Evolutionary conservation across 2,329 filamentous ascomycete species (phyloP).

Genomic region (Diplodia mutila): DNA sequence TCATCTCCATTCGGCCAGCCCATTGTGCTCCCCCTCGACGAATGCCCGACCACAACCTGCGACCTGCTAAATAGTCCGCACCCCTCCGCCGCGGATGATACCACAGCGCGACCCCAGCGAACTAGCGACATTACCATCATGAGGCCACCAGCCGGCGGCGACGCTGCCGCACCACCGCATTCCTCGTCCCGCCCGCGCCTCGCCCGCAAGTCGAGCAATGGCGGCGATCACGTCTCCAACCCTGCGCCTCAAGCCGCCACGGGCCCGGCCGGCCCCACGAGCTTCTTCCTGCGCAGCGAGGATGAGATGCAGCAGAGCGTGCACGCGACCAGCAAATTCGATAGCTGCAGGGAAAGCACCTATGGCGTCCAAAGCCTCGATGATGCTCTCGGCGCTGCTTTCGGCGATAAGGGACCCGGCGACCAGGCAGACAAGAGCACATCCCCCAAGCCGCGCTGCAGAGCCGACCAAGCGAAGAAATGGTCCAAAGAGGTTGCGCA

Average conservation of each 20-base stretch:
- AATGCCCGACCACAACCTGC: constrained; percentile 18
- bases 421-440: constrained; percentile 28
- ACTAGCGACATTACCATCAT: constrained; percentile 30
- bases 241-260: constrained; percentile 29
- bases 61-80: constrained; percentile 6
- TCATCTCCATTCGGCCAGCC: constrained; percentile 16
- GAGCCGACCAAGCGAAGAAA: constrained; percentile 11
- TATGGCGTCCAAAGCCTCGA: constrained; percentile 63
- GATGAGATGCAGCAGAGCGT: constrained; percentile 50
- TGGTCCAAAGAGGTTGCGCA: constrained; percentile 27
- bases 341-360: constrained; percentile 47
- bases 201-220: constrained; percentile 45
- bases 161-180: constrained; percentile 37
- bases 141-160: constrained; percentile 43
- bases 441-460: neutral
- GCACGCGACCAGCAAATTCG: neutral
- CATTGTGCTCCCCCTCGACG: constrained; percentile 20
- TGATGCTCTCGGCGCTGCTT: constrained; percentile 53
- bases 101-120: constrained; percentile 8
- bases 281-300: constrained; percentile 64
- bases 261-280: constrained; percentile 52
- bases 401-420: constrained; percentile 31
- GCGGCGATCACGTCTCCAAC: constrained; percentile 26
- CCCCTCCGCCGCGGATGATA: constrained; percentile 3
- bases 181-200: constrained; percentile 29